A percentile compares a stretch with the other conserved stretches of the same genome.
phyloP scores from a whole-genome alignment of 1,284 basidiomycete species.

The Vanrija sp. region DNA sequence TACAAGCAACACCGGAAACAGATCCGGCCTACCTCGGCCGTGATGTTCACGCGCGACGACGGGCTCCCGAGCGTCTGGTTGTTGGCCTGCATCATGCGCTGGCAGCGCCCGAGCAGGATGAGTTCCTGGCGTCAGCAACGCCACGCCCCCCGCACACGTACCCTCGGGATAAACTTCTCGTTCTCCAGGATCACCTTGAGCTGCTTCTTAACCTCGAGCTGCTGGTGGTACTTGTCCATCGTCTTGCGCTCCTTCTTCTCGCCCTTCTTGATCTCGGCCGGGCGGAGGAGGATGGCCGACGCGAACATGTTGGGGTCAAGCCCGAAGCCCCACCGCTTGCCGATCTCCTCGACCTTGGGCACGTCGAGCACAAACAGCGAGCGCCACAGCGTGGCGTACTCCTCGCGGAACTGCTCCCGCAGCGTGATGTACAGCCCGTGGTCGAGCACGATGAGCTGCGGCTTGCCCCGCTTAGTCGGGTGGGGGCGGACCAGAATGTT shows the following conservation, averaged over 20 bases:
- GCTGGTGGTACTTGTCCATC: constrained; percentile 48
- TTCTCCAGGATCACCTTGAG: constrained; percentile 53
- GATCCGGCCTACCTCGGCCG: constrained; percentile 56
- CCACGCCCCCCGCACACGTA: constrained; percentile 13
- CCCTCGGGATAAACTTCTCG: constrained; percentile 52
- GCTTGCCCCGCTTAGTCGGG: constrained; percentile 57
- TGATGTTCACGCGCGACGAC: constrained; percentile 80
- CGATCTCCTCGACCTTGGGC: constrained; percentile 59
- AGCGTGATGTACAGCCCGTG: constrained; percentile 79
- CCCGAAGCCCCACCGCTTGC: constrained; percentile 72
- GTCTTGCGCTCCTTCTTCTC: constrained; percentile 26
- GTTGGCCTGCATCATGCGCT: constrained; percentile 60
- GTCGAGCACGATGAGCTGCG: constrained; percentile 74
- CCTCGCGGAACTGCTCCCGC: constrained; percentile 60
- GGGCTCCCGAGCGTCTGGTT: constrained; percentile 69
- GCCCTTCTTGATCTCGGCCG: constrained; percentile 39
- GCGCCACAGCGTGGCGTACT: constrained; percentile 76
- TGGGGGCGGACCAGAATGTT: constrained; percentile 77
- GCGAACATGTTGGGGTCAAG: constrained; percentile 61
- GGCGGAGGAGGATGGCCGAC: constrained; percentile 47
- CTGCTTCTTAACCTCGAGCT: constrained; percentile 51
- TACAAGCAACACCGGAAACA: neutral
- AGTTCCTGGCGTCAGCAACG: constrained; percentile 57
- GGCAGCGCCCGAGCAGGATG: constrained; percentile 76
- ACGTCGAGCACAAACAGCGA: constrained; percentile 70